Percentiles rank a stretch among this genome's conserved stretches.
These are phyloP conservation scores for Globisporangium carolinianum DNA, from an alignment of 352 stramenopile species.

Conservation along the genomic window DNA sequence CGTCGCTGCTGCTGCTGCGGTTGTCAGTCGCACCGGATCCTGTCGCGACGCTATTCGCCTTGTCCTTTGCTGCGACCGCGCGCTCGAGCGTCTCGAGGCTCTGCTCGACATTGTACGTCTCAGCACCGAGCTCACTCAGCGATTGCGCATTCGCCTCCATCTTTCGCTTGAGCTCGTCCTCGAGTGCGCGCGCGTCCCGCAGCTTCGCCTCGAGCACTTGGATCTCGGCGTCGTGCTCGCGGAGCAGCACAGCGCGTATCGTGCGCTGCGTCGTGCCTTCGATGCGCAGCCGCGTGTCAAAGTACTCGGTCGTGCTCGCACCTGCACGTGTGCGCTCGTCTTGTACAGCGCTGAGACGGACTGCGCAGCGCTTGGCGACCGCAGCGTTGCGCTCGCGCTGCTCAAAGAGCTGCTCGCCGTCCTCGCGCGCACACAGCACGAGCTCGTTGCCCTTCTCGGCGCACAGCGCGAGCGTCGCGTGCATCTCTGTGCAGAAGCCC, in stretches of 20 bases:
- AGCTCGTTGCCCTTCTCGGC: slow-evolving; percentile 48
- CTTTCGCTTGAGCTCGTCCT: slow-evolving; percentile 5
- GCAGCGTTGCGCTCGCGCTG: slow-evolving; percentile 21
- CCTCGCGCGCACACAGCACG: slow-evolving; percentile 46
- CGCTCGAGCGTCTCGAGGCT: slow-evolving; percentile 18
- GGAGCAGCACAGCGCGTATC: slow-evolving; percentile 30
- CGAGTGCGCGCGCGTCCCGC: not conserved
- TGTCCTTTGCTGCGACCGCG: slow-evolving; percentile 15
- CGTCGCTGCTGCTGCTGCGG: not conserved
- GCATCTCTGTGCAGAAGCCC: slow-evolving; percentile 38
- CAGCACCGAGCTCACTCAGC: slow-evolving; percentile 29
- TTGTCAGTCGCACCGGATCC: not conserved
- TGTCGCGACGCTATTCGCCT: not conserved
- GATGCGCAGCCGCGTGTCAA: slow-evolving; percentile 49
- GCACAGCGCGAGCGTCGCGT: slow-evolving; percentile 27
- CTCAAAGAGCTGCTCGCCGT: slow-evolving; percentile 43
- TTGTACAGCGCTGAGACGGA: slow-evolving; percentile 22
- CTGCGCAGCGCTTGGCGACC: slow-evolving; percentile 21
- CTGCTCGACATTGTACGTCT: slow-evolving; percentile 36
- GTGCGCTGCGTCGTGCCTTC: slow-evolving; percentile 51
- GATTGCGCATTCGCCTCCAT: slow-evolving; percentile 16
- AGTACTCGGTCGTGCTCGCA: slow-evolving; percentile 35
- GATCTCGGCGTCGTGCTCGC: slow-evolving; percentile 34
- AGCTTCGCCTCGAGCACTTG: slow-evolving; percentile 21
- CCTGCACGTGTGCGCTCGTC: slow-evolving; percentile 28